Percentiles rank a stretch among this genome's conserved stretches.
phyloP scores from a whole-genome alignment of 164 flowering plant species.

The Aristolochia contorta region DNA sequence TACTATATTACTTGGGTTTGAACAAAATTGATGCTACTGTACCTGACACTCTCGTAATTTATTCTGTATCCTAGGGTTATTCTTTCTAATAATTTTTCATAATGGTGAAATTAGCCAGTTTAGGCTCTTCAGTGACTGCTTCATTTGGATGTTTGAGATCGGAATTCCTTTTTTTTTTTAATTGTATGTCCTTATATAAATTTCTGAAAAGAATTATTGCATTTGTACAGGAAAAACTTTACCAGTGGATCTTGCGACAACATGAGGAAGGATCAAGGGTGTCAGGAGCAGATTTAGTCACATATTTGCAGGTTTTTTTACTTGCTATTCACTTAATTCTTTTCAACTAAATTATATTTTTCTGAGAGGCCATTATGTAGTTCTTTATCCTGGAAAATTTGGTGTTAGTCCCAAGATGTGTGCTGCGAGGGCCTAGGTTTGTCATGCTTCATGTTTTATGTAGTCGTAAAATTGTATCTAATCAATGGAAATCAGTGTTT shows the following conservation, averaged over 20 bases:
- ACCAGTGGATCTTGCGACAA: slow-evolving; percentile 74
- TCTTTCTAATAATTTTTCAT: too few relatives aligned
- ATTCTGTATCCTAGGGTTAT: too few relatives aligned
- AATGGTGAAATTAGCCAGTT: too few relatives aligned
- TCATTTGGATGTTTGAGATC: too few relatives aligned
- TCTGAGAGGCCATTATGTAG: background rate
- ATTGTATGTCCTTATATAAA: too few relatives aligned
- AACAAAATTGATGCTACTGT: too few relatives aligned
- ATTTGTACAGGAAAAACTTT: slow-evolving; percentile 63
- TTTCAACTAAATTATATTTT: background rate
- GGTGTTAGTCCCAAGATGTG: background rate
- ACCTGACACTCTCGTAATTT: too few relatives aligned
- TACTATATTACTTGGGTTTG: too few relatives aligned
- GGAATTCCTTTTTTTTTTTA: too few relatives aligned
- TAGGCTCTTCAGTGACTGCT: too few relatives aligned
- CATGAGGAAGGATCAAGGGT: slow-evolving; percentile 74
- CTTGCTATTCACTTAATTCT: too few relatives aligned
- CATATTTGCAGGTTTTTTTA: slow-evolving; percentile 57
- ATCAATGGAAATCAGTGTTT: background rate
- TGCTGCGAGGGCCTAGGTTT: background rate
- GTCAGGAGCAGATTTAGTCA: slow-evolving; percentile 41
- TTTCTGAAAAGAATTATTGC: too few relatives aligned
- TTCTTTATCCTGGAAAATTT: background rate
- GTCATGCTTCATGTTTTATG: background rate
- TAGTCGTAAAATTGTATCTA: background rate